Base-by-base conservation (phyloP, 371 early-diverging fungal species). In the Umbelopsis sp. region DNA sequence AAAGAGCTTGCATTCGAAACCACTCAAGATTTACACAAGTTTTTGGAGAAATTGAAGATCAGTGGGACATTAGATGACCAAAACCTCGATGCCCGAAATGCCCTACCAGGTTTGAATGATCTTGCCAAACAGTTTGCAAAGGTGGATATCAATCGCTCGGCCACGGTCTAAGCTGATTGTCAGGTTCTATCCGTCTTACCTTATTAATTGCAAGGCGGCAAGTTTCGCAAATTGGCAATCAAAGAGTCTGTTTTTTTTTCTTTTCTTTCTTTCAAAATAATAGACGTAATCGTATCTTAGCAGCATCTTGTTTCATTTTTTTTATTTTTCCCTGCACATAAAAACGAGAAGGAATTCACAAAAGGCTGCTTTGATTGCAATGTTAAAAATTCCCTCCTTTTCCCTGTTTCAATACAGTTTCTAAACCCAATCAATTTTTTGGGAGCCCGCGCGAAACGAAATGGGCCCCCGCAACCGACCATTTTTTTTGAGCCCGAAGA, bases 71-170 rank as follows among this genome's bases (percentile, higher is more conserved):
- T 51, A 35, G 44, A 70, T 62, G 29, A 70, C 16, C 70, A 68
- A 35, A 62, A 75, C 35, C 69, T 89, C 29, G 89, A 89, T 70
- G 82, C 87, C 38, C 89, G 87, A 66, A 69, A 67, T 14, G 90
- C 91, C 5, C 70, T 80, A 32, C 76, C 79, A 3, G 69, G 66
- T 35, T 75, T 88, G n/a, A 38, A 73, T 8, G 89, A 87, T 32
- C 80, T 85, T 53, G 73, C 76, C 48, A 84, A 85, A 70, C 87
- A 88, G 66, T 91, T 86, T 68, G 87, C 83, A 41, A 90, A 84
- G 72, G 84, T 93, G 50, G 94, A 93, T 68, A 89, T 93, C 69
- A 93, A 93, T 70, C 91, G 92, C 37, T 57, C 57, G 37, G 57
- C 57, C n/a, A 57, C 57, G 1, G 57, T 57, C 37, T 57, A 57